Percentiles rank a stretch among this genome's conserved stretches.
Conservation (phyloP, 2,329 filamentous ascomycete genomes). For the Cordyceps javanica region DNA sequence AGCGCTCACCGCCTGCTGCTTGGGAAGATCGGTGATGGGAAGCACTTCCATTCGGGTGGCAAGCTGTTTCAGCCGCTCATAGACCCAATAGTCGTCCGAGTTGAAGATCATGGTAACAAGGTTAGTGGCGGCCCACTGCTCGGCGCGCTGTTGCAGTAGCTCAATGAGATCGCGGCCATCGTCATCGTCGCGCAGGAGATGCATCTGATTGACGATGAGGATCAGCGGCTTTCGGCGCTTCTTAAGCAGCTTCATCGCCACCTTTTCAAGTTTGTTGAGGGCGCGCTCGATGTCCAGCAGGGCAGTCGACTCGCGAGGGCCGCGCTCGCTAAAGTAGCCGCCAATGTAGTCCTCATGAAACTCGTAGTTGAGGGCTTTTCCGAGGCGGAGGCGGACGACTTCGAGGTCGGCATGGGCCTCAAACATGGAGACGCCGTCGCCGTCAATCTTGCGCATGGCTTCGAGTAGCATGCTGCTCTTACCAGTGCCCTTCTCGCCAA, state of each 20-base stretch:
- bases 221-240: constrained; percentile 64
- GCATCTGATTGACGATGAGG: constrained; percentile 91
- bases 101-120: constrained; percentile 92
- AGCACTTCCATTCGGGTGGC: constrained; percentile 94
- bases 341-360: constrained; percentile 98
- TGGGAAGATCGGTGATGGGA: constrained; percentile 76
- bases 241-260: constrained; percentile 67
- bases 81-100: constrained; percentile 97
- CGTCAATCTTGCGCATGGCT: constrained; percentile 88
- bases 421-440: constrained; percentile 87
- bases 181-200: constrained; percentile 84
- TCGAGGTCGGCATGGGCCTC: constrained; percentile 93
- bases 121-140: constrained; percentile 91
- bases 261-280: constrained; percentile 96
- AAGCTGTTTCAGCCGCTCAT: constrained; percentile 86
- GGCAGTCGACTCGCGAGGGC: constrained; percentile 85
- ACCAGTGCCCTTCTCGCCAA: constrained; percentile 93
- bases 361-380: constrained; percentile 92
- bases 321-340: constrained; percentile 88
- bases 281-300: constrained; percentile 93
- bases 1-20: constrained; percentile 68
- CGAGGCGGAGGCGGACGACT: constrained; percentile 87
- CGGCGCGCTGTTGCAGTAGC: constrained; percentile 88
- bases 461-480: constrained; percentile 96
- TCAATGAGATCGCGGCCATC: constrained; percentile 92